Evolutionary conservation across 108 stramenopile genomes (phyloP).

Genomic region (Conticribra guillardii): DNA sequence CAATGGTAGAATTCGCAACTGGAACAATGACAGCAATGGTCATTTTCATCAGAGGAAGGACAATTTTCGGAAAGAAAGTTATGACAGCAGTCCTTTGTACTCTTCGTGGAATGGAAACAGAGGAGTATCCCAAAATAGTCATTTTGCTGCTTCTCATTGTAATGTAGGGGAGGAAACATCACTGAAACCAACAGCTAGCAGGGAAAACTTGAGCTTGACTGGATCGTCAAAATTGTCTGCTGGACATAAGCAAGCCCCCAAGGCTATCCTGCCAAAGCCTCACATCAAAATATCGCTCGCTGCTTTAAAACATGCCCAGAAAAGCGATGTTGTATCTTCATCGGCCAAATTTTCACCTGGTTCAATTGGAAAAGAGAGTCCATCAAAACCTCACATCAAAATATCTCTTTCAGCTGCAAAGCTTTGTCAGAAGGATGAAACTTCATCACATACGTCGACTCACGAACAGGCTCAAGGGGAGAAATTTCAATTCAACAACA

Average conservation of each 20-base stretch:
- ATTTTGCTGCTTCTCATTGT: no score
- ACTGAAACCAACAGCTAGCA: no score
- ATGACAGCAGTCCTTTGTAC: no score
- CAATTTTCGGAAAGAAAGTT: no score
- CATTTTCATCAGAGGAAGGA: no score
- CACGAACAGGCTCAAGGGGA: not conserved
- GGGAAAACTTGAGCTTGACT: no score
- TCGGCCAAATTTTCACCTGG: not conserved
- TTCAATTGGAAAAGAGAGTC: not conserved
- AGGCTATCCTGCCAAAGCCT: not conserved
- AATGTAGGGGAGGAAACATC: no score
- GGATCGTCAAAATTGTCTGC: not conserved
- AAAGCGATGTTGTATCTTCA: not conserved
- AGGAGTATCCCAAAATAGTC: no score
- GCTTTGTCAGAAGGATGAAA: not conserved
- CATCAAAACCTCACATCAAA: conserved; percentile 6
- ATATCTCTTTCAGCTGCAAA: conserved; percentile 13
- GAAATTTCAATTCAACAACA: not conserved
- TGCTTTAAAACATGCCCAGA: not conserved
- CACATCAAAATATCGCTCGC: not conserved
- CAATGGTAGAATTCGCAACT: no score
- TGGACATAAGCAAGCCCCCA: not conserved
- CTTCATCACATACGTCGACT: not conserved
- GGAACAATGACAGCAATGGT: no score
- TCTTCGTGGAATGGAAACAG: no score